Percentiles rank a stretch among this genome's conserved stretches.
These are phyloP conservation scores for Colletotrichum abscissum DNA, from an alignment of 2,329 filamentous ascomycete genomes.

Conservation along the genomic window DNA sequence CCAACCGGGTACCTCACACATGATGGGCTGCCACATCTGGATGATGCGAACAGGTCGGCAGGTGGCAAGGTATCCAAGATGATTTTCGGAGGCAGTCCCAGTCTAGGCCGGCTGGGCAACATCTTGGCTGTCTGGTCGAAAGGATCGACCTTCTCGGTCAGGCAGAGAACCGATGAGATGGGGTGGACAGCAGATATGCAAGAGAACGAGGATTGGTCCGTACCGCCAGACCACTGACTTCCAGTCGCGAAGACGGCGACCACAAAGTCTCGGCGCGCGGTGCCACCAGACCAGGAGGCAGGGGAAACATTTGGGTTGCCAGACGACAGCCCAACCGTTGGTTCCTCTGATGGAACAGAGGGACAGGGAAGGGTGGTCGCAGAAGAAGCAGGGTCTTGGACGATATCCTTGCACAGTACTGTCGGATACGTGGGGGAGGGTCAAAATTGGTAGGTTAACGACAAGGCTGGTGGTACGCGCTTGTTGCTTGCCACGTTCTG, in stretches of 20 bases:
- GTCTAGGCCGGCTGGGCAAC: slow-evolving; percentile 25
- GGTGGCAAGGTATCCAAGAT: slow-evolving; percentile 29
- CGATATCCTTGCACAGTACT: neutral
- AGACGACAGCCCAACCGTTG: neutral
- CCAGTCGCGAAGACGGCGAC: slow-evolving; percentile 13
- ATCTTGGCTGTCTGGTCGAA: slow-evolving; percentile 23
- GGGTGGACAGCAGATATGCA: slow-evolving; percentile 26
- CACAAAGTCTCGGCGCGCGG: slow-evolving; percentile 10
- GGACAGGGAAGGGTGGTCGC: neutral
- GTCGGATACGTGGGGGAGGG: slow-evolving; percentile 17
- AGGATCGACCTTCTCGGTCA: slow-evolving; percentile 35
- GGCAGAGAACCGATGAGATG: slow-evolving; percentile 31
- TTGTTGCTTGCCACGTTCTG: neutral
- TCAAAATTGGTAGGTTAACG: neutral
- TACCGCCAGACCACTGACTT: neutral
- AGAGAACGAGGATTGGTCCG: slow-evolving; percentile 23
- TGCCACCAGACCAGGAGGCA: neutral
- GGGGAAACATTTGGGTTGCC: neutral
- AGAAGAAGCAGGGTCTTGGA: slow-evolving; percentile 1
- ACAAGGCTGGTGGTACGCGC: neutral
- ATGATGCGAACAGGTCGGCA: neutral
- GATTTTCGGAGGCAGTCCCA: slow-evolving; percentile 15
- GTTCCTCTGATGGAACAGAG: neutral
- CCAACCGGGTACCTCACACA: slow-evolving; percentile 8
- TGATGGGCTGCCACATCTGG: slow-evolving; percentile 2